phyloP scores from a whole-genome alignment of 495 filamentous ascomycete genomes.

The Endocarpon pusillum region DNA sequence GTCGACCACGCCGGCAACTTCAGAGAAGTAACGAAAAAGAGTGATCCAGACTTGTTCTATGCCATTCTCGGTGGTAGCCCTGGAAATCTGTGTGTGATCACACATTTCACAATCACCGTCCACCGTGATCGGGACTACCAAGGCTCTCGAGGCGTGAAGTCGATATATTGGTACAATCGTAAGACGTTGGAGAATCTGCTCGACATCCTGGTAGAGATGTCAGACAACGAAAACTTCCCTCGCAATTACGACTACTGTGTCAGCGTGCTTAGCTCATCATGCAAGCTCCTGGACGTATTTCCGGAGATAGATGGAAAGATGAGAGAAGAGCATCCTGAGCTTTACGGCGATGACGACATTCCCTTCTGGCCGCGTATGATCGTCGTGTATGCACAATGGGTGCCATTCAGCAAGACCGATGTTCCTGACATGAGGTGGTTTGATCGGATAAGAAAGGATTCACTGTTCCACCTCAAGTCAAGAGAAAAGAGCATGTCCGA shows the following conservation, averaged over 20 bases:
- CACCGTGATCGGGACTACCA: conserved; percentile 21
- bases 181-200: conserved; percentile 16
- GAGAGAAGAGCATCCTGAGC: conserved; percentile 13
- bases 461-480: conserved; percentile 10
- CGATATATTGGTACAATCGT: conserved; percentile 16
- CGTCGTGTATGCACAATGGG: conserved; percentile 26
- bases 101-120: conserved; percentile 22
- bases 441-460: conserved; percentile 16
- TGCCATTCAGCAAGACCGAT: conserved; percentile 17
- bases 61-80: conserved; percentile 26
- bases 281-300: conserved; percentile 14
- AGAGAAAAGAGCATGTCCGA: conserved; percentile 20
- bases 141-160: conserved; percentile 19
- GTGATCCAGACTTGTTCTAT: conserved; percentile 22
- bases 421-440: conserved; percentile 20
- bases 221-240: conserved; percentile 21
- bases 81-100: conserved; percentile 25
- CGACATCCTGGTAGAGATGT: conserved; percentile 21
- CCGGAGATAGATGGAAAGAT: conserved; percentile 16
- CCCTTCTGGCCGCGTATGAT: conserved; percentile 18
- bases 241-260: conserved; percentile 25
- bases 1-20: conserved; percentile 20
- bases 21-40: conserved; percentile 20
- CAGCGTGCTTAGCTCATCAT: conserved; percentile 22
- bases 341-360: conserved; percentile 14